These are phyloP conservation scores for Crucibulum cyathiforme DNA, from an alignment of 1,284 basidiomycete genomes.

Conservation along the genomic window DNA sequence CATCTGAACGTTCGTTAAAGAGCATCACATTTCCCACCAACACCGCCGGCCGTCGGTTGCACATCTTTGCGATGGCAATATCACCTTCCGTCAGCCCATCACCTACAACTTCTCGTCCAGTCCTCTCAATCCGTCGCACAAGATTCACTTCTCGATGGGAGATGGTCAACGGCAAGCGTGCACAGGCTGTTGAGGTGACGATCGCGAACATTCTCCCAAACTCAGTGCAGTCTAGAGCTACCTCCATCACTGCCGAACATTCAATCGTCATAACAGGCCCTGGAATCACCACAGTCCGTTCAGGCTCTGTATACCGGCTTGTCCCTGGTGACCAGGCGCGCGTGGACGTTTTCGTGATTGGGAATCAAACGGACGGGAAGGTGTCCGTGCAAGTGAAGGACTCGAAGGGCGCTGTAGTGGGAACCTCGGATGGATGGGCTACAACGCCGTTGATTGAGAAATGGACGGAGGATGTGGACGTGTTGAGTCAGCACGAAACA, in stretches of 20 bases:
- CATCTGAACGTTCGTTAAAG: slow-evolving; percentile 43
- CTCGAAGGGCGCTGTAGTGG: slow-evolving; percentile 34
- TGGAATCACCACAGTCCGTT: slow-evolving; percentile 42
- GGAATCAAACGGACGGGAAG: slow-evolving; percentile 27
- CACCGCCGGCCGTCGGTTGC: slow-evolving; percentile 39
- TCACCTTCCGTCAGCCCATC: slow-evolving; percentile 33
- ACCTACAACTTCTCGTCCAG: slow-evolving; percentile 17
- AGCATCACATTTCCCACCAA: slow-evolving; percentile 47
- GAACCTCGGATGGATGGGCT: slow-evolving; percentile 41
- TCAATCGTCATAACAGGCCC: slow-evolving; percentile 41
- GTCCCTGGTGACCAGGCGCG: slow-evolving; percentile 52
- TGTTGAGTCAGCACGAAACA: slow-evolving; percentile 52
- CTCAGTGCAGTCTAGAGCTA: slow-evolving; percentile 21
- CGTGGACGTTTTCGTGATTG: slow-evolving; percentile 47
- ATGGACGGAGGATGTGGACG: slow-evolving; percentile 45
- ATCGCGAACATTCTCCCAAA: slow-evolving; percentile 52
- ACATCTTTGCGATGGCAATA: slow-evolving; percentile 52
- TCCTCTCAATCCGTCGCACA: slow-evolving; percentile 43
- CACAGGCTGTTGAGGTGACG: slow-evolving; percentile 52
- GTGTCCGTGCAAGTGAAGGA: slow-evolving; percentile 44
- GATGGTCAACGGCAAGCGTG: slow-evolving; percentile 26
- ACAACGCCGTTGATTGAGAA: slow-evolving; percentile 42
- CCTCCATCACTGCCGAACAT: slow-evolving; percentile 40
- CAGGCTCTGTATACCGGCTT: slow-evolving; percentile 46
- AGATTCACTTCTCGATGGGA: slow-evolving; percentile 54